Percentiles rank a stretch among this genome's conserved stretches.
Evolutionary conservation across 2,329 filamentous ascomycete genomes (phyloP).

Genomic region (Fusarium dlaminii): DNA sequence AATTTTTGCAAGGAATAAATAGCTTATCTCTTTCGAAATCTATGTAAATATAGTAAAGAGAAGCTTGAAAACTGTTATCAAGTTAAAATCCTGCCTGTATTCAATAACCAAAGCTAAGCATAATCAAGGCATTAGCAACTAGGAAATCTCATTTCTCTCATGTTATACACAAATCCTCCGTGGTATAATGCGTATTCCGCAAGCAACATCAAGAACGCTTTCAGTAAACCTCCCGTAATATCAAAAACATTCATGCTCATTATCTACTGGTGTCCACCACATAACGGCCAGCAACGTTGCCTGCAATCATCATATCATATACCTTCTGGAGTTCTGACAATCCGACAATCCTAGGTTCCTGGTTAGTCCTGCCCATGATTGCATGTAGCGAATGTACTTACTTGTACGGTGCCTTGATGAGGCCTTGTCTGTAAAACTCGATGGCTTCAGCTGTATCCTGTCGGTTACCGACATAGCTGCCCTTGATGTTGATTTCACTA

Average conservation of each 20-base stretch:
- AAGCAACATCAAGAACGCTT: neutral
- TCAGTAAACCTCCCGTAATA: neutral
- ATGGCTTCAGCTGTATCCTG: constrained; percentile 85
- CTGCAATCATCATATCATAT: constrained; percentile 74
- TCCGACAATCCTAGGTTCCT: constrained; percentile 64
- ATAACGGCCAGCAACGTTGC: constrained; percentile 76
- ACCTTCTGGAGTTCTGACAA: constrained; percentile 79
- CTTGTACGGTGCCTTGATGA: constrained; percentile 87
- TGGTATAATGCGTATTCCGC: neutral
- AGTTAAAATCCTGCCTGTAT: neutral
- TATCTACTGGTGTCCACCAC: constrained; percentile 76
- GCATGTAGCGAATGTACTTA: neutral
- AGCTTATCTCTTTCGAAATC: rapidly evolving
- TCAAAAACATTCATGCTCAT: neutral
- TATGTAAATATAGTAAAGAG: neutral
- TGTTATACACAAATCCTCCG: neutral
- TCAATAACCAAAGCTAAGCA: neutral
- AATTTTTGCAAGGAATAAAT: neutral
- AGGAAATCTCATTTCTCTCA: neutral
- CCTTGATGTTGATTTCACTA: constrained; percentile 87
- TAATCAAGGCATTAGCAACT: neutral
- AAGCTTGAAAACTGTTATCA: no score
- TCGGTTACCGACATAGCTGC: constrained; percentile 89
- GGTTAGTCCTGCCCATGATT: neutral
- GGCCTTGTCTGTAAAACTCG: constrained; percentile 82